Conservation (phyloP, 2,329 filamentous ascomycete genomes). For the Botrytis pseudocinerea region DNA sequence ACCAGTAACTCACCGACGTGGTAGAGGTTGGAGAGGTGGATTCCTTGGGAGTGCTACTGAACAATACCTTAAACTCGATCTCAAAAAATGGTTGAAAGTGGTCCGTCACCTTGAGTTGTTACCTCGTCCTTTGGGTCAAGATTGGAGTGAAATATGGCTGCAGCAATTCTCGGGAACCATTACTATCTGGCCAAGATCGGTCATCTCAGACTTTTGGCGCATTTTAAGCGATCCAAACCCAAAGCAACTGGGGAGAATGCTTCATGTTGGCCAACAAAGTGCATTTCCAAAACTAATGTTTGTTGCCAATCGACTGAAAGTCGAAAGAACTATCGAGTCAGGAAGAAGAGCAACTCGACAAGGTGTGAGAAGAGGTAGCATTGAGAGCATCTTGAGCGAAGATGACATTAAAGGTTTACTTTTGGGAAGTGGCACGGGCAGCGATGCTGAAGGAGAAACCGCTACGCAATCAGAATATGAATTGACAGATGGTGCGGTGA, state of each 20-base stretch:
- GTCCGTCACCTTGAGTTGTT: constrained; percentile 89
- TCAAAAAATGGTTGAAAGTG: constrained; percentile 97
- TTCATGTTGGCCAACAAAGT: constrained; percentile 85
- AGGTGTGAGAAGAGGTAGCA: constrained; percentile 51
- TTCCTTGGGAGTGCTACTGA: constrained; percentile 91
- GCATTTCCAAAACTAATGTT: constrained; percentile 92
- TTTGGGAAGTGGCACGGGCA: constrained; percentile 33
- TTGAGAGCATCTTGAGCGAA: constrained; percentile 62
- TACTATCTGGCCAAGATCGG: constrained; percentile 90
- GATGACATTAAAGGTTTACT: constrained; percentile 58
- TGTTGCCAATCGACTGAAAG: constrained; percentile 79
- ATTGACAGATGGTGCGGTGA: constrained; percentile 34
- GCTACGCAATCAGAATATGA: constrained; percentile 41
- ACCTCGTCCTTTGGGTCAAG: constrained; percentile 85
- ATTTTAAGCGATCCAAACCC: constrained; percentile 83
- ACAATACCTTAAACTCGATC: constrained; percentile 92
- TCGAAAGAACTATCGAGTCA: constrained; percentile 70
- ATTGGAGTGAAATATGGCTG: constrained; percentile 96
- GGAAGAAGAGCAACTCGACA: constrained; percentile 57
- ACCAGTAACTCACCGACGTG: constrained; percentile 89
- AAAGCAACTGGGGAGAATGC: constrained; percentile 77
- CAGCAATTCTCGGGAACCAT: constrained; percentile 93
- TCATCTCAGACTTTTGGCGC: constrained; percentile 76
- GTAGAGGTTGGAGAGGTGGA: constrained; percentile 92
- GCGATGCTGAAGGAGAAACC: constrained; percentile 38